phyloP scores from a whole-genome alignment of 768 basidiomycete genomes.

The Pleurotus djamor region DNA sequence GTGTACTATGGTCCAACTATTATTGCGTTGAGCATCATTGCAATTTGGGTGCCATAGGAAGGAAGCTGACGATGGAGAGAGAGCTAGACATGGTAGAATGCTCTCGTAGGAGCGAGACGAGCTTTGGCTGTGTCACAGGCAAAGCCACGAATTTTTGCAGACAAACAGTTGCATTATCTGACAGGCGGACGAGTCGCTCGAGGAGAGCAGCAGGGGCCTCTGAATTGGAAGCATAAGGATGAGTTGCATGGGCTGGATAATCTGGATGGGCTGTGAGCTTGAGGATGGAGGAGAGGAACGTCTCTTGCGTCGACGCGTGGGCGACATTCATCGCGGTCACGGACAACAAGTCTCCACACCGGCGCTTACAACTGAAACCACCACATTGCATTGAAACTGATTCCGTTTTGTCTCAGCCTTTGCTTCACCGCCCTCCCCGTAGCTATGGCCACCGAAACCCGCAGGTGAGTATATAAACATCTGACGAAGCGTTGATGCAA shows the following conservation, averaged over 20 bases:
- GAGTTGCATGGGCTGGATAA: slow-evolving; percentile 32
- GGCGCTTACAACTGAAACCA: too few species aligned
- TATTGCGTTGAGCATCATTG: background rate
- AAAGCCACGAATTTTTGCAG: slow-evolving; percentile 47
- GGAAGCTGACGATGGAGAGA: slow-evolving; percentile 46
- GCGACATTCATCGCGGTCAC: background rate
- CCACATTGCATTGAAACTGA: too few species aligned
- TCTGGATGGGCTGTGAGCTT: slow-evolving; percentile 29
- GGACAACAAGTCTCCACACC: background rate
- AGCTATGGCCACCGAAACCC: background rate
- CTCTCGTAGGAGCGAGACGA: slow-evolving; percentile 67
- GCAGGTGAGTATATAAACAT: slow-evolving; percentile 28
- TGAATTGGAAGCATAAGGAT: slow-evolving; percentile 42
- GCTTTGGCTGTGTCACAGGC: slow-evolving; percentile 59
- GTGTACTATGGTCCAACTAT: slow-evolving; percentile 55
- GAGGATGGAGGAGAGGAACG: slow-evolving; percentile 42
- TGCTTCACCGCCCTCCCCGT: background rate
- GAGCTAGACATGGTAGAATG: slow-evolving; percentile 51
- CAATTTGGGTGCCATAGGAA: slow-evolving; percentile 11
- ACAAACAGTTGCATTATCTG: slow-evolving; percentile 52
- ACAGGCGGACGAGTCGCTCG: slow-evolving; percentile 47
- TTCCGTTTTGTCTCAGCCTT: slow-evolving; percentile 1
- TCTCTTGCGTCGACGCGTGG: slow-evolving; percentile 19
- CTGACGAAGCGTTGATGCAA: slow-evolving; percentile 5
- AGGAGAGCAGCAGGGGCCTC: slow-evolving; percentile 42